These are phyloP conservation scores for Phytophthora tentaculata DNA, from an alignment of 352 stramenopile genomes.

Conservation along the genomic window DNA sequence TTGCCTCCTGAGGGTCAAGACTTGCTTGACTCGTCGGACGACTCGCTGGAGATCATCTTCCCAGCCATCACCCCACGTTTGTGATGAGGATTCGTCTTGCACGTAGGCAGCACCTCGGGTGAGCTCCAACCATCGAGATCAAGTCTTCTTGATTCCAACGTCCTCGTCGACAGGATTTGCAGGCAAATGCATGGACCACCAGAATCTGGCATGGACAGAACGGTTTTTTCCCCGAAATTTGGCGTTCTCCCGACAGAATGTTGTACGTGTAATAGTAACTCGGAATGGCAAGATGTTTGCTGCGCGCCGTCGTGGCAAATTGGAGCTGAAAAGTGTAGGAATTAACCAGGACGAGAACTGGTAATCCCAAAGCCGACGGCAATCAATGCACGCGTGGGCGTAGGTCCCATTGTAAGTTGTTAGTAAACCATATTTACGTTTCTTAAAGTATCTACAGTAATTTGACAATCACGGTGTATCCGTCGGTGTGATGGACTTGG, in stretches of 20 bases:
- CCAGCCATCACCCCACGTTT: slow-evolving; percentile 18
- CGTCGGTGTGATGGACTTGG: slow-evolving; percentile 13
- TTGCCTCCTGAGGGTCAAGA: slow-evolving; percentile 64
- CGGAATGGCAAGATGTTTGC: no score
- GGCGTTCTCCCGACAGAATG: slow-evolving; percentile 1
- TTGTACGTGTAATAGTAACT: no score
- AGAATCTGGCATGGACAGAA: slow-evolving; percentile 21
- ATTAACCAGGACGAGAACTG: no score
- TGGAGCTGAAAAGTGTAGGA: no score
- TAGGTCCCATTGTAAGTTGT: slow-evolving; percentile 5
- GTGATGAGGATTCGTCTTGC: slow-evolving; percentile 25
- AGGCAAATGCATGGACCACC: slow-evolving; percentile 28
- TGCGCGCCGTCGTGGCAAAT: no score
- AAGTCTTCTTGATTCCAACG: no score
- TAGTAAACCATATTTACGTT: slow-evolving; percentile 22
- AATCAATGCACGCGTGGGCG: no score
- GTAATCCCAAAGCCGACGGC: no score
- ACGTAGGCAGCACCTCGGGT: slow-evolving; percentile 13
- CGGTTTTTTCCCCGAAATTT: slow-evolving; percentile 9
- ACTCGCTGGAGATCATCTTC: slow-evolving; percentile 43
- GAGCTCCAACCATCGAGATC: slow-evolving; percentile 15
- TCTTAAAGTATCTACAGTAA: no score
- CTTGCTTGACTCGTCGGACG: slow-evolving; percentile 41
- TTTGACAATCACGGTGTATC: slow-evolving; percentile 11
- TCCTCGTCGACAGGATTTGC: slow-evolving; percentile 22